phyloP scores from a whole-genome alignment of 1,284 basidiomycete genomes.

The Inonotus hispidus region DNA sequence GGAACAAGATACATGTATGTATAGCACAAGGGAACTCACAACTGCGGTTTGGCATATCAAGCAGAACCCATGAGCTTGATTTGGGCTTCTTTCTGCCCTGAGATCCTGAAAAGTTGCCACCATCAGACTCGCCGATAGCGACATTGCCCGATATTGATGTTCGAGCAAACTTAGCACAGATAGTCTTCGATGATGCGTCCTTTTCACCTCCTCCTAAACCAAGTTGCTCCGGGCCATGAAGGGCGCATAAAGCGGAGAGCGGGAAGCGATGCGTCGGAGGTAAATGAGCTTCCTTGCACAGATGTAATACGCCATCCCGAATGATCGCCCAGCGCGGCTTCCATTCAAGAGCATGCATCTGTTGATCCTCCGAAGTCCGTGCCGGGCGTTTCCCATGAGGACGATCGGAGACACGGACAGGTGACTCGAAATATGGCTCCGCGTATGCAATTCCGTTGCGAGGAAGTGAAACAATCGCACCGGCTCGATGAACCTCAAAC shows the following conservation, averaged over 20 bases:
- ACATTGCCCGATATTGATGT: background rate
- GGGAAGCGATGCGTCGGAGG: slow-evolving; percentile 39
- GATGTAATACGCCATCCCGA: slow-evolving; percentile 45
- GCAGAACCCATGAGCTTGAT: slow-evolving; percentile 46
- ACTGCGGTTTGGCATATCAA: slow-evolving; percentile 51
- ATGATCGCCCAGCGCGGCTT: slow-evolving; percentile 58
- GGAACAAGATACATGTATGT: background rate
- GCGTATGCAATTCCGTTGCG: slow-evolving; percentile 47
- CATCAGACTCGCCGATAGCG: background rate
- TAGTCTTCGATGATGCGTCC: slow-evolving; percentile 30
- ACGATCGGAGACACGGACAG: slow-evolving; percentile 20
- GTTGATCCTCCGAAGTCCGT: slow-evolving; percentile 16
- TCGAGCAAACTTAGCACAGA: slow-evolving; percentile 44
- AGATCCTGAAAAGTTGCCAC: background rate
- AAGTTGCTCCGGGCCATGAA: slow-evolving; percentile 45
- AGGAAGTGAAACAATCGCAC: slow-evolving; percentile 38
- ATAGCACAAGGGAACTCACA: slow-evolving; percentile 32
- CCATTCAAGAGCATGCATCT: slow-evolving; percentile 44
- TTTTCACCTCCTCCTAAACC: slow-evolving; percentile 17
- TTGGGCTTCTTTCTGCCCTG: slow-evolving; percentile 16
- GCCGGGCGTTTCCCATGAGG: slow-evolving; percentile 13
- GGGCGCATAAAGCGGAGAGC: slow-evolving; percentile 35
- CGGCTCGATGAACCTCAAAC: slow-evolving; percentile 52
- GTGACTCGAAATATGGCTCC: slow-evolving; percentile 60
- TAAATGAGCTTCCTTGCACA: slow-evolving; percentile 49